A percentile compares a stretch with the other conserved stretches of the same genome.
phyloP scores from a whole-genome alignment of 305 asterid species.

The Caryopteris hybrid region DNA sequence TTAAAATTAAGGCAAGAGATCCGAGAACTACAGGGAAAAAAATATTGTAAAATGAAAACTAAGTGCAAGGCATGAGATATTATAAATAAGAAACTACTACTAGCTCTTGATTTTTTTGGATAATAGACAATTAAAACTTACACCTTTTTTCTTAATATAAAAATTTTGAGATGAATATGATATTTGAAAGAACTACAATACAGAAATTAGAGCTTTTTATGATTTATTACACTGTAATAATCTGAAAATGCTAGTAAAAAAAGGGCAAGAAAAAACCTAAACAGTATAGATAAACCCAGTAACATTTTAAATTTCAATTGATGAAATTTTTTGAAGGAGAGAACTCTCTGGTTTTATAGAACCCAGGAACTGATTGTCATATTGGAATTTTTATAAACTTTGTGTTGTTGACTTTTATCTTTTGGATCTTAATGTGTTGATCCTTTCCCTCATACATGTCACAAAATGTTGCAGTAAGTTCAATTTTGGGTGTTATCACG shows the following conservation, averaged over 20 bases:
- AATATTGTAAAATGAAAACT: neutral
- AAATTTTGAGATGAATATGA: neutral
- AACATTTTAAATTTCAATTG: too few species aligned
- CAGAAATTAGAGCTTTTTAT: neutral
- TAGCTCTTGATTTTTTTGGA: too few species aligned
- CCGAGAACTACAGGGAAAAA: neutral
- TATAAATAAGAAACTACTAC: too few species aligned
- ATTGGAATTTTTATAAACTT: neutral
- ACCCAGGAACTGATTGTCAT: neutral
- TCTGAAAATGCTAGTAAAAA: neutral
- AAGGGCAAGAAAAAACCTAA: neutral
- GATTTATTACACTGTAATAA: neutral
- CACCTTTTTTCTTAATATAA: neutral
- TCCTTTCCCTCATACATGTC: neutral
- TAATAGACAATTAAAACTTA: neutral
- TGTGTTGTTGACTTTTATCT: neutral
- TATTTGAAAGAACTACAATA: neutral
- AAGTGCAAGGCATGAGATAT: too few species aligned
- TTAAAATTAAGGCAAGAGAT: neutral
- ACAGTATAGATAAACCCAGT: neutral
- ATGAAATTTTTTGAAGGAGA: neutral
- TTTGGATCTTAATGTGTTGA: neutral
- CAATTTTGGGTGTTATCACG: conserved; percentile 73
- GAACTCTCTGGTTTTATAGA: neutral
- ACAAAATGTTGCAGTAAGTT: conserved; percentile 61